These are phyloP conservation scores for Funneliformis caledonium DNA, from an alignment of 371 early-diverging fungal genomes.

Conservation along the genomic window DNA sequence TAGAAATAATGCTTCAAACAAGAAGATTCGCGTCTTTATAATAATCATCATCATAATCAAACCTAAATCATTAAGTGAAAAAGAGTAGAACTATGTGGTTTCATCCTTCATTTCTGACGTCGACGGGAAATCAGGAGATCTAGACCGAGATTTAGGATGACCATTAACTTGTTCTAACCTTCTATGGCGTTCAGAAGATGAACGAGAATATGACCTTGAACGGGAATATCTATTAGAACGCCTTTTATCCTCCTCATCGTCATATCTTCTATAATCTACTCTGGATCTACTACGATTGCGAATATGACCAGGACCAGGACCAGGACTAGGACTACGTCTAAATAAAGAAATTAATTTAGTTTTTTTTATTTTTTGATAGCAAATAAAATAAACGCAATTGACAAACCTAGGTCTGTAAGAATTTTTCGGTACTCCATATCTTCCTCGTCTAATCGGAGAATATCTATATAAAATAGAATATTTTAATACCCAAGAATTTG, in stretches of 20 bases:
- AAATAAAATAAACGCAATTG: neutral
- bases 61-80: neutral
- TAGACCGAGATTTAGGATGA: conserved; percentile 33
- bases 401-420: conserved; percentile 33
- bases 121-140: conserved; percentile 5
- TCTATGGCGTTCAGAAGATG: conserved; percentile 10
- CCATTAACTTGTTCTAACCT: conserved; percentile 32
- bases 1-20: neutral
- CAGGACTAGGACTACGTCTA: conserved; percentile 31
- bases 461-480: neutral
- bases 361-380: neutral
- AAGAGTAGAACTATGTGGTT: conserved; percentile 5
- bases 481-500: no score
- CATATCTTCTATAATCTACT: neutral
- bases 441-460: neutral
- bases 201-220: conserved; percentile 18
- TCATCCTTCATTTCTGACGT: neutral
- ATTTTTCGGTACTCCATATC: conserved; percentile 14
- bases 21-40: neutral
- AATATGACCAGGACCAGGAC: neutral
- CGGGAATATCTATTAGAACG: conserved; percentile 16
- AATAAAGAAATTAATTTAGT: neutral
- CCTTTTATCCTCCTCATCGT: conserved; percentile 10
- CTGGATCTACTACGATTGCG: conserved; percentile 19
- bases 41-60: neutral